Conservation (phyloP, 2,329 filamentous ascomycete genomes). For the Fusarium virguliforme region DNA sequence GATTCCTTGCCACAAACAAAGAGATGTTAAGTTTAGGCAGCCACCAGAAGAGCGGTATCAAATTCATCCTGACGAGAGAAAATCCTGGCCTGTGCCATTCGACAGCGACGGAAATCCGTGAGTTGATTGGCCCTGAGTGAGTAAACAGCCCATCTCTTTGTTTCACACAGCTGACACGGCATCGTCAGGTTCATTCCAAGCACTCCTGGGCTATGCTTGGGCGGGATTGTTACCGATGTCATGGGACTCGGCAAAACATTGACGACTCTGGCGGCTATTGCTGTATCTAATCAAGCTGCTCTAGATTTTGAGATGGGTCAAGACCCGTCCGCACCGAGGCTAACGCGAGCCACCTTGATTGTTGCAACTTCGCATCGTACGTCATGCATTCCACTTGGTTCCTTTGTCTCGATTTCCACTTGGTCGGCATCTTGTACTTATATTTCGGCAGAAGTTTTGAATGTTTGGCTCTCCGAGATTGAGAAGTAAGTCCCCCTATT, state of each 20-base stretch:
- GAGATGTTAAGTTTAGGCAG: not conserved
- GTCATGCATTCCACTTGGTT: not conserved
- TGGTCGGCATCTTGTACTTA: not conserved
- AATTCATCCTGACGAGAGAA: not conserved
- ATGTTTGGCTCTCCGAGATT: not conserved
- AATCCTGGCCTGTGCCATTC: not conserved
- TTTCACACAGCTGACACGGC: not conserved
- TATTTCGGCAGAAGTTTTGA: not conserved
- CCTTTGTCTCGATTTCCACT: not conserved
- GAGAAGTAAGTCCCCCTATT: not conserved
- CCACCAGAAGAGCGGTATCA: not conserved
- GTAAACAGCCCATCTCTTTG: not conserved
- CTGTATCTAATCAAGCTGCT: not conserved
- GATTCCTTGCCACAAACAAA: too few relatives aligned
- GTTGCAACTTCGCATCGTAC: conserved; percentile 2
- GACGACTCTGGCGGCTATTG: not conserved
- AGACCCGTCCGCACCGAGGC: not conserved
- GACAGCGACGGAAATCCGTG: too few relatives aligned
- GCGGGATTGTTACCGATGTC: not conserved
- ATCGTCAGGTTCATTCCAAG: not conserved
- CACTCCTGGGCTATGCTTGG: not conserved
- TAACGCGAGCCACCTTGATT: not conserved
- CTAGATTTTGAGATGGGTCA: not conserved
- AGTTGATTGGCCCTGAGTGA: not conserved
- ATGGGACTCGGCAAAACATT: conserved; percentile 1